These are phyloP conservation scores for Fusarium keratoplasticum DNA, from an alignment of 2,329 filamentous ascomycete genomes.

Conservation along the genomic window DNA sequence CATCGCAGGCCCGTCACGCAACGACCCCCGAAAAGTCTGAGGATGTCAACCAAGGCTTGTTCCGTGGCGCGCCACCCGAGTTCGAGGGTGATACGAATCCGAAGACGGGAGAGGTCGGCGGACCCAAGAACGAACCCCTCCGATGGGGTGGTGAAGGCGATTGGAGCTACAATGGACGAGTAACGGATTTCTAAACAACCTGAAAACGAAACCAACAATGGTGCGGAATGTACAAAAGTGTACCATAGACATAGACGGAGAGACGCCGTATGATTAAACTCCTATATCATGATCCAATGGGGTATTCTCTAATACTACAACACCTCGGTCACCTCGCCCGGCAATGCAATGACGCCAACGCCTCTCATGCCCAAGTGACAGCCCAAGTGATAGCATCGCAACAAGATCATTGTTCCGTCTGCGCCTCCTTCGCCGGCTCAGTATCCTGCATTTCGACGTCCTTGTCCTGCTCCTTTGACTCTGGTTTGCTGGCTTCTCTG, in stretches of 20 bases:
- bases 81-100: slow-evolving; percentile 95
- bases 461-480: slow-evolving; percentile 29
- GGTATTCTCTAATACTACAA: slow-evolving; percentile 45
- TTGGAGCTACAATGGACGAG: slow-evolving; percentile 95
- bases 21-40: slow-evolving; percentile 45
- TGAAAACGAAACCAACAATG: neutral
- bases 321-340: slow-evolving; percentile 27
- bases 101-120: slow-evolving; percentile 93
- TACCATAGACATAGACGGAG: slow-evolving; percentile 33
- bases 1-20: slow-evolving; percentile 31
- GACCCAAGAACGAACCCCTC: slow-evolving; percentile 96
- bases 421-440: slow-evolving; percentile 25
- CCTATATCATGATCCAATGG: slow-evolving; percentile 37
- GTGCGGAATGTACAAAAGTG: slow-evolving; percentile 24
- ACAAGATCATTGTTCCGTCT: slow-evolving; percentile 29
- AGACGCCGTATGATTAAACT: slow-evolving; percentile 31
- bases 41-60: slow-evolving; percentile 69
- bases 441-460: slow-evolving; percentile 50
- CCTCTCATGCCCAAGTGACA: slow-evolving; percentile 30
- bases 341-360: slow-evolving; percentile 41
- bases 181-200: slow-evolving; percentile 81
- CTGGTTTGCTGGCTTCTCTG: slow-evolving; percentile 8
- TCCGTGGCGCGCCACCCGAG: slow-evolving; percentile 84
- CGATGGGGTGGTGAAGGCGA: slow-evolving; percentile 81
- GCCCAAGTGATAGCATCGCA: slow-evolving; percentile 22